phyloP scores from a whole-genome alignment of 192 early-diverging fungal species.

The Jimgerdemannia lactiflua region DNA sequence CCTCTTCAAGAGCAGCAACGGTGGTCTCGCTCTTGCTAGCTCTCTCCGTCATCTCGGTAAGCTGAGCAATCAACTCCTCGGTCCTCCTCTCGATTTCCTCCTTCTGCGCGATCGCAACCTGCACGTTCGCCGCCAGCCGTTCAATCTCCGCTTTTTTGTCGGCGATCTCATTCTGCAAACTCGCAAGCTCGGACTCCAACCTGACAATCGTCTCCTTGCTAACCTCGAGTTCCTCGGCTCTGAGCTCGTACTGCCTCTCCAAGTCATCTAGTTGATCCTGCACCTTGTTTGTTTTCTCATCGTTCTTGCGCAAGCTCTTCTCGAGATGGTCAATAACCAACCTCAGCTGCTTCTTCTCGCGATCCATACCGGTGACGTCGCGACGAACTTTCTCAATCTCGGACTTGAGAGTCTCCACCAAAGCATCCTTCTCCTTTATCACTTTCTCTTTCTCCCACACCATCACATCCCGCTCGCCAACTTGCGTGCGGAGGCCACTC shows the following conservation, averaged over 20 bases:
- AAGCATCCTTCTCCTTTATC: slow-evolving; percentile 6
- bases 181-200: slow-evolving; percentile 15
- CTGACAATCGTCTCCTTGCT: slow-evolving; percentile 11
- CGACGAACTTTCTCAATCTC: slow-evolving; percentile 18
- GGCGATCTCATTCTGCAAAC: slow-evolving; percentile 5
- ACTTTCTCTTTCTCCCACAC: slow-evolving; percentile 15
- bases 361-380: slow-evolving; percentile 19
- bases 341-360: slow-evolving; percentile 26
- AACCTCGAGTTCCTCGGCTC: slow-evolving; percentile 27
- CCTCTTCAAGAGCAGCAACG: slow-evolving; percentile 3
- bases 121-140: not conserved
- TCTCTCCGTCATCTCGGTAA: not conserved
- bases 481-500: slow-evolving; percentile 8
- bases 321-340: slow-evolving; percentile 22
- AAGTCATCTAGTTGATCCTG: slow-evolving; percentile 23
- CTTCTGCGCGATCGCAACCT: slow-evolving; percentile 5
- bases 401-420: slow-evolving; percentile 5
- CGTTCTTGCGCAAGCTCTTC: slow-evolving; percentile 15
- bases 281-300: slow-evolving; percentile 17
- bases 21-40: not conserved
- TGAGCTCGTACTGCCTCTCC: slow-evolving; percentile 15
- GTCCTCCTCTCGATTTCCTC: slow-evolving; percentile 3
- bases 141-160: slow-evolving; percentile 3
- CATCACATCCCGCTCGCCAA: slow-evolving; percentile 14
- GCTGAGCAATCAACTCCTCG: slow-evolving; percentile 8